phyloP scores from a whole-genome alignment of 345 rosid genomes.

The Bruguiera sexangula region DNA sequence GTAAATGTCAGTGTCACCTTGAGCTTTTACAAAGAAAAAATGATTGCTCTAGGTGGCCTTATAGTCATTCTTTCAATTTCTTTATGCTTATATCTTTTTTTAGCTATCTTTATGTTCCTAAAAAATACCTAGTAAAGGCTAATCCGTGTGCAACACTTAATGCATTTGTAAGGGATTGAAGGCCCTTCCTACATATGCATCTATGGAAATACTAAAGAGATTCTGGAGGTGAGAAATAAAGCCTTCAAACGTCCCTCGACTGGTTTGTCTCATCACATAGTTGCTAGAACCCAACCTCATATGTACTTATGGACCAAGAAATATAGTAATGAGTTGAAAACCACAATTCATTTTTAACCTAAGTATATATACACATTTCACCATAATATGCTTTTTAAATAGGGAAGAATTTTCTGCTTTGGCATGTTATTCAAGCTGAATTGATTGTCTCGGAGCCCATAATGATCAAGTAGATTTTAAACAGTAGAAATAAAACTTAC shows the following conservation, averaged over 20 bases:
- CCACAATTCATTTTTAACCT: too few species aligned
- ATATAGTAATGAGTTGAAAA: constrained; percentile 21
- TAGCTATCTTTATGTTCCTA: neutral
- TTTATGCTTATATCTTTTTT: neutral
- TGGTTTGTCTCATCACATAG: constrained; percentile 21
- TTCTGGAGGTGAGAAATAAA: neutral
- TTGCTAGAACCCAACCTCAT: constrained; percentile 6
- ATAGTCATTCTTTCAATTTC: neutral
- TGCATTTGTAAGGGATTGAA: neutral
- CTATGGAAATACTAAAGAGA: constrained; percentile 7
- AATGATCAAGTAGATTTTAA: too few species aligned
- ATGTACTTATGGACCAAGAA: too few species aligned
- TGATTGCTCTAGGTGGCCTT: neutral
- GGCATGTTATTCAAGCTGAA: too few species aligned
- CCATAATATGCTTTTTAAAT: too few species aligned
- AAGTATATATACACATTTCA: too few species aligned
- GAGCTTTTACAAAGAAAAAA: neutral
- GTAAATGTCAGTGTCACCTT: neutral
- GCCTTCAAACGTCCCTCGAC: constrained; percentile 17
- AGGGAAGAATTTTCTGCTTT: too few species aligned
- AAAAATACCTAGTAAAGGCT: constrained; percentile 13
- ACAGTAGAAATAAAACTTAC: too few species aligned
- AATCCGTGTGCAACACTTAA: neutral
- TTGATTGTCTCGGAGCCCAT: too few species aligned
- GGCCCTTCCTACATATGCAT: constrained; percentile 16